Evolutionary conservation across 176 grass and related monocot species (phyloP), one percentile per base, ranked within the genome.

Genomic region (Canna indica): DNA sequence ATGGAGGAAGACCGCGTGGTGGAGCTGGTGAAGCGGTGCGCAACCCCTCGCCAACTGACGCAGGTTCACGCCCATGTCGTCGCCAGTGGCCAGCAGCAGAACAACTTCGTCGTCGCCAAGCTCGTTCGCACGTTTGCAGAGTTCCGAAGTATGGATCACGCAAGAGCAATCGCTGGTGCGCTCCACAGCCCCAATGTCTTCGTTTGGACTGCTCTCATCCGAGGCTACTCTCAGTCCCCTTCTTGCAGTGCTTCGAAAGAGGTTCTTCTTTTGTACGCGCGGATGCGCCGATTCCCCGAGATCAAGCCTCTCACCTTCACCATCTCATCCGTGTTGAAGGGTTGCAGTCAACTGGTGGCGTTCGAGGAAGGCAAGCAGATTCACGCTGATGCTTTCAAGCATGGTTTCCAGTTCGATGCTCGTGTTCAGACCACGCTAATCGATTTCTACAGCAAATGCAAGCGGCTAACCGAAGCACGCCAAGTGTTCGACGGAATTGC

Each of bases 231-330:
- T 39, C 82, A 65, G 17, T 71, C 66, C 4, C 61, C 70, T 4
- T 30, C 4, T 30, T 20, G 5, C 10, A 47, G 60, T n/a, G 47
- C 20, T 50, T 53, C 62, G 20, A 22, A 53, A 18, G 65, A 84
- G 45, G 77, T 77, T 26, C 26, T 84, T 44, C 52, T 69, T 7
- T 52, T 79, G 10, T 84, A 79, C 71, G 30, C 66, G 11, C 72
- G 75, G 36, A 84, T 84, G 82, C 66, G 63, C 59, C 71, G 3
- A 27, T 68, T 29, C 41, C 75, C 50, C 0, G 60, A 63, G 47
- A 50, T 60, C 28, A 63, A 62, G 70, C 81, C 81, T 24, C 81
- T 83, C 70, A 69, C 70, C 22, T 83, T 83, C 75, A 83, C 81
- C 52, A 36, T 83, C 4, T 83, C 82, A 22, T 61, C 82, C 0